Conservation (phyloP, 164 flowering plant genomes). For the Magnolia officinalis region DNA sequence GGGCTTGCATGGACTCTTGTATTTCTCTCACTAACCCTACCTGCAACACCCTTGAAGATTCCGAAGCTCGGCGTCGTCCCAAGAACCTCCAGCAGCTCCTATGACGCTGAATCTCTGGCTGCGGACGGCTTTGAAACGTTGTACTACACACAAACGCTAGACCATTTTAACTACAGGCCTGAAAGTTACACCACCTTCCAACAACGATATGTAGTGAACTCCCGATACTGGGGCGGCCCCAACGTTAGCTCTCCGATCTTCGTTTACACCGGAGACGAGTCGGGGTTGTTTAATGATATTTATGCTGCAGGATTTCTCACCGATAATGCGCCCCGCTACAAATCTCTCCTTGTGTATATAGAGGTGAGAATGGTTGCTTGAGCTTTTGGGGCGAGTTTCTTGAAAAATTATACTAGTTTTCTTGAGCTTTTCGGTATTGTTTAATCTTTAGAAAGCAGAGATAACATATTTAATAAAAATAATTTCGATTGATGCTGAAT, state of each 20-base stretch:
- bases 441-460: no score
- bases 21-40: background rate
- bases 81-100: background rate
- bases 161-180: conserved; percentile 30
- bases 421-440: no score
- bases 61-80: background rate
- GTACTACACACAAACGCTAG: conserved; percentile 28
- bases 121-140: conserved; percentile 6
- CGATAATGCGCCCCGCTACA: conserved; percentile 38
- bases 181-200: conserved; percentile 38
- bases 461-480: no score
- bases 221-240: conserved; percentile 47
- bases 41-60: background rate
- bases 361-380: conserved; percentile 32
- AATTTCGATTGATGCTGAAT: no score
- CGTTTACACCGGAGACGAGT: conserved; percentile 39
- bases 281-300: conserved; percentile 9
- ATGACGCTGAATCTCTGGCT: background rate
- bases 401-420: no score
- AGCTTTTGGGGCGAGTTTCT: no score
- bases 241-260: conserved; percentile 41
- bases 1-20: conserved; percentile 3
- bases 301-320: conserved; percentile 24
- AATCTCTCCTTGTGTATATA: conserved; percentile 44
- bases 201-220: conserved; percentile 43